phyloP scores from a whole-genome alignment of 169 alveolate species.

The Plasmodium relictum region DNA sequence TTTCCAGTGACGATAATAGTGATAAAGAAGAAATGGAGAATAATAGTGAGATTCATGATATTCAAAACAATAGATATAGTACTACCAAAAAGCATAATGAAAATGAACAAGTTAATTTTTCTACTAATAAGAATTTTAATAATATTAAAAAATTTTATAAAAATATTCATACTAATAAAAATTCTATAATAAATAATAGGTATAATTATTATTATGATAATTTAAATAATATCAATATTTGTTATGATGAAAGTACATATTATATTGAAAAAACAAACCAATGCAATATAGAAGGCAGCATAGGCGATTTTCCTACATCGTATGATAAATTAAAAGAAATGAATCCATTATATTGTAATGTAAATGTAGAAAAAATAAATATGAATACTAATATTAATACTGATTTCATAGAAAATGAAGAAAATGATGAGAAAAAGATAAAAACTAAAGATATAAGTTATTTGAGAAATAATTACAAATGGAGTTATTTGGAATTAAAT shows the following conservation, averaged over 20 bases:
- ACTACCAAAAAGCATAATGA: constrained; percentile 4
- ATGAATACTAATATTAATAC: not conserved
- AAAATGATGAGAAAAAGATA: not conserved
- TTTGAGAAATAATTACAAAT: constrained; percentile 22
- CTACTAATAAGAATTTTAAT: not conserved
- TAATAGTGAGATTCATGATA: not conserved
- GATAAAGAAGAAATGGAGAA: not conserved
- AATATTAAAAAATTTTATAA: constrained; percentile 4
- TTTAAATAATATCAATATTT: not conserved
- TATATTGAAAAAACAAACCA: not conserved
- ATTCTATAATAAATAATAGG: not conserved
- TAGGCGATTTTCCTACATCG: not conserved
- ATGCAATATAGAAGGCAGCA: not conserved
- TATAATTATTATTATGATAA: not conserved
- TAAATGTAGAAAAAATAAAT: not conserved
- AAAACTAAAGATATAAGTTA: not conserved
- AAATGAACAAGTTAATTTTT: not conserved
- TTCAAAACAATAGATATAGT: not conserved
- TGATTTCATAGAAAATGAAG: not conserved
- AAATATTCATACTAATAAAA: not conserved
- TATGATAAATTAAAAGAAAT: not conserved
- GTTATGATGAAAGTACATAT: not conserved
- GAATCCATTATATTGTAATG: not conserved
- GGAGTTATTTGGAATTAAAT: constrained; percentile 16
- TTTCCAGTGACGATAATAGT: not conserved